phyloP scores from a whole-genome alignment of 441 rosid genomes.

The Lagerstroemia fauriei region DNA sequence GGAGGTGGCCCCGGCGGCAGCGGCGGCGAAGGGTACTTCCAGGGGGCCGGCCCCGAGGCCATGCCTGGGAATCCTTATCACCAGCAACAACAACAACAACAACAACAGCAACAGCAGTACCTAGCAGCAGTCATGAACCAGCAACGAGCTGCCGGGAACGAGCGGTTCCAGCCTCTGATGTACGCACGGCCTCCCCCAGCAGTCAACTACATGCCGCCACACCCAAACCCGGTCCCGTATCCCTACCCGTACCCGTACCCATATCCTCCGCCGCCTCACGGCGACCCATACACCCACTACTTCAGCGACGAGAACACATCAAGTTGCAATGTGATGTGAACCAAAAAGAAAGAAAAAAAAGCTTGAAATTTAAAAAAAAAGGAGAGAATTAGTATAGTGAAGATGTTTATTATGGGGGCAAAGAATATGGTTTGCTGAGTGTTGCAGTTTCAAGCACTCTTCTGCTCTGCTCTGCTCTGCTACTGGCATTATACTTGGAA shows the following conservation, averaged over 20 bases:
- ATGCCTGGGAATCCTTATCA: background rate
- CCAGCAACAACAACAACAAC: no score
- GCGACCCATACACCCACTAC: slow-evolving; percentile 13
- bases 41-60: slow-evolving; percentile 23
- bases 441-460: no score
- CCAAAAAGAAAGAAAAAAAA: background rate
- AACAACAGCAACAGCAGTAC: no score
- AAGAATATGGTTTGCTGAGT: no score
- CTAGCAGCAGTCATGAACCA: slow-evolving; percentile 25
- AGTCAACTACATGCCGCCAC: slow-evolving; percentile 24
- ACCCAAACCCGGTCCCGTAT: background rate
- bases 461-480: no score
- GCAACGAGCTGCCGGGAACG: slow-evolving; percentile 27
- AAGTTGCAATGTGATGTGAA: slow-evolving; percentile 30
- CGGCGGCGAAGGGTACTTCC: slow-evolving; percentile 28
- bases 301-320: slow-evolving; percentile 30
- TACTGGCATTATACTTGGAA: no score
- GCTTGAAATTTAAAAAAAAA: no score
- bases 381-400: no score
- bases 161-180: slow-evolving; percentile 33
- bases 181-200: slow-evolving; percentile 28
- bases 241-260: slow-evolving; percentile 17
- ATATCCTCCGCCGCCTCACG: slow-evolving; percentile 8
- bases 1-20: no score
- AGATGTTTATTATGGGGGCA: no score